Percentiles rank a stretch among this genome's conserved stretches.
phyloP scores from a whole-genome alignment of 331 rosid species.

The Pyrus hybrid region DNA sequence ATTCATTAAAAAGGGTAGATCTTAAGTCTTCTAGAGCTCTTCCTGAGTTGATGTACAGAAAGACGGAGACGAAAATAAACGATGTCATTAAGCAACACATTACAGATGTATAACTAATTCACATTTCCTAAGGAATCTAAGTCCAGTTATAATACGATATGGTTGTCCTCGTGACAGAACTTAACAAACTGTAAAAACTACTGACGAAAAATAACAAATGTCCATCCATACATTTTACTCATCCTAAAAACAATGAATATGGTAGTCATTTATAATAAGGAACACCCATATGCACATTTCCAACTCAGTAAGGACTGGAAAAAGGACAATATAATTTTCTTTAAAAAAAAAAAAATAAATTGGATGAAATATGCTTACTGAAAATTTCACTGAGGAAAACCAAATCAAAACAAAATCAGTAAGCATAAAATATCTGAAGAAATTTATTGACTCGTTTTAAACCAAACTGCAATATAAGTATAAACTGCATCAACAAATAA shows the following conservation, averaged over 20 bases:
- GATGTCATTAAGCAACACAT: background rate
- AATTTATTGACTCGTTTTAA: background rate
- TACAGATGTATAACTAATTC: background rate
- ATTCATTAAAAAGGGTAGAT: slow-evolving; percentile 60
- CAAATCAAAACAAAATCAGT: background rate
- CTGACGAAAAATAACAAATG: background rate
- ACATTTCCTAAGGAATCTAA: background rate
- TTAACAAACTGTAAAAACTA: background rate
- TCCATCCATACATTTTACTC: background rate
- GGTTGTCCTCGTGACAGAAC: background rate
- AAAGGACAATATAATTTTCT: background rate
- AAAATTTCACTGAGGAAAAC: background rate
- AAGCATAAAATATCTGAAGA: background rate
- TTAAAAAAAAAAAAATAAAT: too few relatives aligned
- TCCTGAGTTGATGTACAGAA: slow-evolving; percentile 34
- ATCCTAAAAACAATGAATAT: background rate
- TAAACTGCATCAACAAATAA: background rate
- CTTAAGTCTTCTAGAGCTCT: slow-evolving; percentile 77
- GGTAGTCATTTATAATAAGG: background rate
- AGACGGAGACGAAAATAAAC: background rate
- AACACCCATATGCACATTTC: background rate
- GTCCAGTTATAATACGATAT: background rate
- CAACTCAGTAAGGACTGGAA: background rate
- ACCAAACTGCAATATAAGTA: background rate
- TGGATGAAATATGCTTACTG: background rate